A percentile compares a stretch with the other conserved stretches of the same genome.
phyloP scores from a whole-genome alignment of 2,329 filamentous ascomycete genomes.

The Zalaria obscura region DNA sequence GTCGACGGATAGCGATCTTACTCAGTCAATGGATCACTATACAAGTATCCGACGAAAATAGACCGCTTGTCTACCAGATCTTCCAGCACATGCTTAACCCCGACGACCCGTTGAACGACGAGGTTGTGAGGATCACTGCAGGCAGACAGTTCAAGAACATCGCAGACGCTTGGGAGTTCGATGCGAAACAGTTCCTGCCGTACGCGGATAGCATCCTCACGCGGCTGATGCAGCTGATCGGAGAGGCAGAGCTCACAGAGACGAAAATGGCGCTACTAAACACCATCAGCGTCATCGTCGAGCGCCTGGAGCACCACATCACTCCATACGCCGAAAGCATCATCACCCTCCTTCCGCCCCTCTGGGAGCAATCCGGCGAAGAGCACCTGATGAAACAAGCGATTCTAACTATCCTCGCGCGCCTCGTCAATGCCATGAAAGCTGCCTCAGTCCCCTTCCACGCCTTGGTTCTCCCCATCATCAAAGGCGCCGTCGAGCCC shows the following conservation, averaged over 20 bases:
- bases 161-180: slow-evolving; percentile 75
- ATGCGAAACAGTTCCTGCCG: slow-evolving; percentile 57
- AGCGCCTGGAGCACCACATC: slow-evolving; percentile 62
- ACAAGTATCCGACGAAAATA: slow-evolving; percentile 53
- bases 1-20: slow-evolving; percentile 76
- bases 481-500: slow-evolving; percentile 64
- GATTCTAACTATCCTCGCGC: slow-evolving; percentile 71
- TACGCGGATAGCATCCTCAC: slow-evolving; percentile 61
- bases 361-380: slow-evolving; percentile 78
- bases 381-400: slow-evolving; percentile 90
- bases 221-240: slow-evolving; percentile 62
- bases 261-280: slow-evolving; percentile 83
- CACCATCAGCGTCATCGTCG: slow-evolving; percentile 68
- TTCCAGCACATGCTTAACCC: slow-evolving; percentile 75
- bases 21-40: slow-evolving; percentile 82
- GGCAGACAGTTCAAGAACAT: slow-evolving; percentile 71
- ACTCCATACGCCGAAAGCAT: slow-evolving; percentile 62
- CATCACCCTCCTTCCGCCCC: slow-evolving; percentile 59
- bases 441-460: slow-evolving; percentile 67
- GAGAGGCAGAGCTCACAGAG: slow-evolving; percentile 68
- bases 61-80: slow-evolving; percentile 70
- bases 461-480: slow-evolving; percentile 63
- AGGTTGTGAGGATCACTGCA: slow-evolving; percentile 83
- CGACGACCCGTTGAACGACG: slow-evolving; percentile 63
- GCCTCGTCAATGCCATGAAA: slow-evolving; percentile 77